These are phyloP conservation scores for Nicotiana knightiana DNA, from an alignment of 257 asterid genomes.

Conservation along the genomic window DNA sequence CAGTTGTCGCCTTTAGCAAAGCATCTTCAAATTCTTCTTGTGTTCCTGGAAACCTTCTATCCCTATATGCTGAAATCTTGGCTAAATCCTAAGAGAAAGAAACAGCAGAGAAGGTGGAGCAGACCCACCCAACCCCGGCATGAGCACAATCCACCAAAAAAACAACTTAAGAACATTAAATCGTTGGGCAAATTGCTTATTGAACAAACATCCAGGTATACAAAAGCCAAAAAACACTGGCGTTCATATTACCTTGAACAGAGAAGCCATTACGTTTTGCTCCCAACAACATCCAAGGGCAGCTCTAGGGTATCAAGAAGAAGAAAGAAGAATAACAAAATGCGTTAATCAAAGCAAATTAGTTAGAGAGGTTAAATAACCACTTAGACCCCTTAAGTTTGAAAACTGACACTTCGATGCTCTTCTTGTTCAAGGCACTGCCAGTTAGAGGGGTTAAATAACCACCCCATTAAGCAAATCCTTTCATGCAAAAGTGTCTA, in stretches of 20 bases:
- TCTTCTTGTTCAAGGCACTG: too few species aligned
- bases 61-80: constrained; percentile 85
- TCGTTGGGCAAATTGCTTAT: not conserved
- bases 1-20: constrained; percentile 59
- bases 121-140: not conserved
- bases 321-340: too few species aligned
- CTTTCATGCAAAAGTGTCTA: too few species aligned
- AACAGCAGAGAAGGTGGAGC: not conserved
- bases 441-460: too few species aligned
- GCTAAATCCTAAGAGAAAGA: constrained; percentile 53
- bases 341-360: too few species aligned
- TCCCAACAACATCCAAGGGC: too few species aligned
- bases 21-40: constrained; percentile 93
- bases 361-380: too few species aligned
- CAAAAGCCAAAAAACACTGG: too few species aligned
- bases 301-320: too few species aligned
- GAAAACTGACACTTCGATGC: too few species aligned
- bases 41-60: constrained; percentile 83
- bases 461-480: too few species aligned
- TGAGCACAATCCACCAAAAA: not conserved
- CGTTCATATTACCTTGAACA: constrained; percentile 25
- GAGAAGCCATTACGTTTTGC: constrained; percentile 23
- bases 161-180: not conserved
- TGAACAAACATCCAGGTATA: not conserved
- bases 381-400: too few species aligned